These are phyloP conservation scores for Phialocephala sp. DNA, from an alignment of 2,329 filamentous ascomycete genomes.

Conservation along the genomic window DNA sequence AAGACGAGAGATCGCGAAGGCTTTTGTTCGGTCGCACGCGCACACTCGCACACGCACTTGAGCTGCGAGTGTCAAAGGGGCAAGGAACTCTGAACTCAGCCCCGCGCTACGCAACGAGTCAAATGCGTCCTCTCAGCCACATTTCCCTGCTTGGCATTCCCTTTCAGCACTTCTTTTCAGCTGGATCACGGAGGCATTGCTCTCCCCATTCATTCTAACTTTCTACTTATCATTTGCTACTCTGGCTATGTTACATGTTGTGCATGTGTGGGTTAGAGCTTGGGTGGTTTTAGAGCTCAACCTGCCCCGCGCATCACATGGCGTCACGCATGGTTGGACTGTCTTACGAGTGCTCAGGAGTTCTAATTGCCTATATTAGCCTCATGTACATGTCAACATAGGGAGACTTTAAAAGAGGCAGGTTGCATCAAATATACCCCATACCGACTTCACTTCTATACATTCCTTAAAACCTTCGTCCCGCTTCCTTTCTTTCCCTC, in stretches of 20 bases:
- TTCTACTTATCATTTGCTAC: background rate
- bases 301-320: background rate
- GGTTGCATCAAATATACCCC: background rate
- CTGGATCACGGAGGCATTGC: background rate
- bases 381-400: background rate
- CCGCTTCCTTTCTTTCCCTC: conserved; percentile 1
- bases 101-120: conserved; percentile 12
- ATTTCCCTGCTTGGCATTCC: conserved; percentile 6
- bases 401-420: background rate
- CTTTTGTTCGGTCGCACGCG: conserved; percentile 5
- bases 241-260: background rate
- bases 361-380: background rate
- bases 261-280: too few species aligned
- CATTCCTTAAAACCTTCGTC: background rate
- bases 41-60: background rate
- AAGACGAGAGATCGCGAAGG: background rate
- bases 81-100: conserved; percentile 1
- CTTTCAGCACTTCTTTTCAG: background rate
- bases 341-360: background rate
- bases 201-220: background rate
- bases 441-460: background rate
- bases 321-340: conserved; percentile 1
- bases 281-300: background rate
- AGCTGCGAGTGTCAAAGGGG: background rate
- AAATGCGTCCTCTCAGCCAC: conserved; percentile 12